Base-by-base conservation (phyloP, 2,329 filamentous ascomycete genomes). In the Botryotinia narcissicola region DNA sequence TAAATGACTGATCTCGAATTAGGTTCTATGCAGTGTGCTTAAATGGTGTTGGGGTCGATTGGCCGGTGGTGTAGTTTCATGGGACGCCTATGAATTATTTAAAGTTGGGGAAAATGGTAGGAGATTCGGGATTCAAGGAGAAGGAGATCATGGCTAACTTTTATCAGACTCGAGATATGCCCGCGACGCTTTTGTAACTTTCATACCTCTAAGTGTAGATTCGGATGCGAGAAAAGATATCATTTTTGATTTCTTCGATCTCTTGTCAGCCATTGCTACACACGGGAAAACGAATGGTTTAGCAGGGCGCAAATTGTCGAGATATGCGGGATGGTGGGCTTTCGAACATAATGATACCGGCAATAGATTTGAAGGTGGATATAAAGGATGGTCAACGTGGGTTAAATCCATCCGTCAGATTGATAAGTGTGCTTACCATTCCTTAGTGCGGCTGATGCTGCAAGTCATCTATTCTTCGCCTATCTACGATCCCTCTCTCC, bases 31-130 rank as follows among this genome's bases (percentile, higher is more conserved):
- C 76, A 96, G 95, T 79, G 94, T 98, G 60, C 87, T 96, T 77
- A 99, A 98, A 85, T 99, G 96, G 96, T 98, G 95, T 83, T 99
- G 96, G 96, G 95, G 93, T 82, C 90, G 96, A 83, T 86, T 99
- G 69, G 90, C 92, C 60, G 94, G 94, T 74, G 96, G 96, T 80
- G 91, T 99, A 22, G 95, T 99, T 51, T 94, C 94, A 73, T 98
- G 96, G 96, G 94, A 98, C 80, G 94, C 94, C 60, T 99, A 99
- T 81, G 95, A 98, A 81, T 88, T 97, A 35, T 99, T 99, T 86
- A 94, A 93, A 80, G 91, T 97, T 77, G 96, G 96, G 81, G 96
- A 99, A 84, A 89, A 92, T 86, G 94, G 94, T 97, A 88, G 77
- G 83, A 78, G 8, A 51, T 60, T n/a, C 66, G 6, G n/a, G 5